Evolutionary conservation across 345 rosid species (phyloP).

Genomic region (Trapa incisa): DNA sequence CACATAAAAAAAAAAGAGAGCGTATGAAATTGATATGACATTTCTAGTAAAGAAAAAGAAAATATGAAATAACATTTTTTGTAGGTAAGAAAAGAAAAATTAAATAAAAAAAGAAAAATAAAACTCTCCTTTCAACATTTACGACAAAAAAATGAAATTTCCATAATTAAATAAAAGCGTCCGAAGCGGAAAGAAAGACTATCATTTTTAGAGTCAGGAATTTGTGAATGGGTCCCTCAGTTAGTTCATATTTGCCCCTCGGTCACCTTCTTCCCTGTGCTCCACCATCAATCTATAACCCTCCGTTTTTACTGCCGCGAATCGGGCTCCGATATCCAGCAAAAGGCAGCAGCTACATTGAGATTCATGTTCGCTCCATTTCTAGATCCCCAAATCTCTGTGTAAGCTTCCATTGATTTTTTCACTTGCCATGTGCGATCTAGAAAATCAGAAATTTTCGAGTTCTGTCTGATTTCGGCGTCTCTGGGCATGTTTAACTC

Average conservation of each 20-base stretch:
- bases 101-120: background rate
- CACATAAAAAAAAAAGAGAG: too few species aligned
- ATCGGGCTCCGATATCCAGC: slow-evolving; percentile 3
- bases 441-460: background rate
- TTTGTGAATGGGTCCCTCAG: background rate
- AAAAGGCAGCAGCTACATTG: background rate
- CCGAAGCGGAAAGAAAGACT: slow-evolving; percentile 4
- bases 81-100: background rate
- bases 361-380: background rate
- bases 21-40: too few species aligned
- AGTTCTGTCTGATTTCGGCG: background rate
- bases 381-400: background rate
- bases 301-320: background rate
- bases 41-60: too few species aligned
- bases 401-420: background rate
- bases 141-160: background rate
- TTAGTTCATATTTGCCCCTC: background rate
- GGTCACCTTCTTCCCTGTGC: background rate
- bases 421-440: background rate
- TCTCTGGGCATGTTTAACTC: background rate
- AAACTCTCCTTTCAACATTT: background rate
- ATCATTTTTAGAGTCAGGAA: background rate
- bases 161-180: background rate
- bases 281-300: background rate
- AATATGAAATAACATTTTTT: background rate